Conservation (phyloP, 306 rosid genomes). For the Cyclanthera cordifolia region DNA sequence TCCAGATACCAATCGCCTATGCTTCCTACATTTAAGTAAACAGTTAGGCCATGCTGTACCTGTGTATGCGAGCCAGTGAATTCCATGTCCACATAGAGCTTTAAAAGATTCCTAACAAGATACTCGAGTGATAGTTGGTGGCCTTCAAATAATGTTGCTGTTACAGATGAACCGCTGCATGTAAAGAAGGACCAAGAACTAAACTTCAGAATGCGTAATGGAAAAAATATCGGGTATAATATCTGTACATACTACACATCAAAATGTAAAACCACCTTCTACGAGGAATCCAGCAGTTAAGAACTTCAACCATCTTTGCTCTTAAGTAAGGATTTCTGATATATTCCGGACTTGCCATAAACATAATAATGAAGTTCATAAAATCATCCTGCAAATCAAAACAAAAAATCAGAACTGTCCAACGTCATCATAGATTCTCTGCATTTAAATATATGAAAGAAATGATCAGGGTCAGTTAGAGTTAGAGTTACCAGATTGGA, state of each 20-base stretch:
- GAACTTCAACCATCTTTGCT: slow-evolving; percentile 98
- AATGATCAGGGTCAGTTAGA: neutral
- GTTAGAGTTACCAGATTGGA: slow-evolving; percentile 47
- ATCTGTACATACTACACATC: neutral
- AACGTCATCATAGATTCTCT: neutral
- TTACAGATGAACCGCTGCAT: slow-evolving; percentile 61
- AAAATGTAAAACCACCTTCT: slow-evolving; percentile 46
- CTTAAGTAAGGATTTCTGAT: slow-evolving; percentile 86
- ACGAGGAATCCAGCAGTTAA: slow-evolving; percentile 98
- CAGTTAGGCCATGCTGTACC: slow-evolving; percentile 24
- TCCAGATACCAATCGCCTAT: neutral
- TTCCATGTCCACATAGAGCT: slow-evolving; percentile 96
- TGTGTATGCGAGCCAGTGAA: slow-evolving; percentile 97
- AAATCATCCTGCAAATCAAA: slow-evolving; percentile 71
- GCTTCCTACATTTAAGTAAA: neutral
- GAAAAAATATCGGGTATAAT: slow-evolving; percentile 6
- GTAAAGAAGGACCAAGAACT: slow-evolving; percentile 17
- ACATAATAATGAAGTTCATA: slow-evolving; percentile 94
- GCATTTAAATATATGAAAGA: neutral
- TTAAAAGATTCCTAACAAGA: slow-evolving; percentile 92
- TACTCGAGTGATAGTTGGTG: slow-evolving; percentile 85
- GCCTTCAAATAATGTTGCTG: slow-evolving; percentile 81
- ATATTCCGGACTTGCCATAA: slow-evolving; percentile 88
- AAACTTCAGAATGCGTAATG: slow-evolving; percentile 15
- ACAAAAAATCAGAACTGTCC: neutral